phyloP scores from a whole-genome alignment of 257 asterid species.

The Solanum paucissectum region DNA sequence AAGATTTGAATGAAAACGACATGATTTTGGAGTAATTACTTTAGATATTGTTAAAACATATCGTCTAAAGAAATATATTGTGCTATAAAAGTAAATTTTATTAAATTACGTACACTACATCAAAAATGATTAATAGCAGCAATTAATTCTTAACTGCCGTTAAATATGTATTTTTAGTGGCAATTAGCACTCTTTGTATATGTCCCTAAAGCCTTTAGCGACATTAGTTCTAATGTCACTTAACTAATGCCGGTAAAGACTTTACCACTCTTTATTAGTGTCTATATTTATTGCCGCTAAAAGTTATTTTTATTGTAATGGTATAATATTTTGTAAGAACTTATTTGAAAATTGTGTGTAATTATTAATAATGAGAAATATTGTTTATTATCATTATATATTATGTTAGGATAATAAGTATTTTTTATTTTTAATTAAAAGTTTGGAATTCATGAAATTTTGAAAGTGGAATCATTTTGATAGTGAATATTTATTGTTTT shows the following conservation, averaged over 20 bases:
- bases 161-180: too few species aligned
- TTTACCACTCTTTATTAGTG: too few species aligned
- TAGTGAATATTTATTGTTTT: not conserved
- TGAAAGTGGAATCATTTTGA: rapidly evolving
- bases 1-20: not conserved
- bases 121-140: too few species aligned
- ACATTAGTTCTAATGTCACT: too few species aligned
- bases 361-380: not conserved
- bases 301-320: too few species aligned
- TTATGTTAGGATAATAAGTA: rapidly evolving
- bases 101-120: not conserved
- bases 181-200: too few species aligned
- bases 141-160: too few species aligned
- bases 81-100: not conserved
- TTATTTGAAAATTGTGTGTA: not conserved
- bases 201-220: too few species aligned
- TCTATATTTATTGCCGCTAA: too few species aligned
- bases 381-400: not conserved
- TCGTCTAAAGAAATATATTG: not conserved
- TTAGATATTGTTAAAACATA: not conserved
- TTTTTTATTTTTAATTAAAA: not conserved
- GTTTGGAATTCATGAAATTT: not conserved
- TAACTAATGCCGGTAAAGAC: too few species aligned
- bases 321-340: not conserved
- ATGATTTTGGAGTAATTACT: not conserved